Base-by-base conservation (phyloP, 139 green algal species). In the Chlorella sp. region DNA sequence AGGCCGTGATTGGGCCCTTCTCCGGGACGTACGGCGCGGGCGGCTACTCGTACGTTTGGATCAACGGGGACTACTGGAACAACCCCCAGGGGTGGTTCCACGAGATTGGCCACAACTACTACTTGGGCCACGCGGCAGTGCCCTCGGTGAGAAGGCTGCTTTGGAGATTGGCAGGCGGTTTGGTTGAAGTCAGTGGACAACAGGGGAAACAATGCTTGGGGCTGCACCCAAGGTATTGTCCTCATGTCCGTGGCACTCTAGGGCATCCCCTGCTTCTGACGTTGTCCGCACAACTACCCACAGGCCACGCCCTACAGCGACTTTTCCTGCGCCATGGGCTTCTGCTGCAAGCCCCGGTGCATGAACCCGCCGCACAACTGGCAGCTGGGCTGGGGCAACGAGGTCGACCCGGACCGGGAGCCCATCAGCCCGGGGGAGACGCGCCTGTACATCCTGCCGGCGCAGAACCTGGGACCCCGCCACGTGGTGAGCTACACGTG, bases 41-140 rank as follows among this genome's bases (percentile, higher is more conserved):
- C 17, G 42, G 10, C 42, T 55, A 55, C 42, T 10, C 42, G 17
- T 55, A 55, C 14, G 71, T 71, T 14, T 77, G 71, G 71, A 65
- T 74, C 22, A 70, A 24, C 3, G 67, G 49, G 26, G 67, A 74
- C 26, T 75, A 66, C 74, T 68, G 59, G 61, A 23, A 26, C 20
- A 23, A 71, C 29, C 24, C 72, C 24, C 76, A 77, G 73, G 64
- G 72, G 2, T 75, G 65, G 27, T 73, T 80, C 62, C 78, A 83
- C 31, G 78, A 83, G 74, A 31, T 84, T 1, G 78, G 74, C 2
- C 78, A 84, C 74, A 84, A 71, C 35, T 74, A 74, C 42, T 84
- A 76, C 78, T 31, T 84, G 34, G 73, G 80, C 61, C 78, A 84
- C 60, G 70, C 78, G 29, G n/a, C n/a, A 34, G 61, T 35, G 61